Conservation (phyloP, 208 protist species). For the Trypanosoma vivax region DNA sequence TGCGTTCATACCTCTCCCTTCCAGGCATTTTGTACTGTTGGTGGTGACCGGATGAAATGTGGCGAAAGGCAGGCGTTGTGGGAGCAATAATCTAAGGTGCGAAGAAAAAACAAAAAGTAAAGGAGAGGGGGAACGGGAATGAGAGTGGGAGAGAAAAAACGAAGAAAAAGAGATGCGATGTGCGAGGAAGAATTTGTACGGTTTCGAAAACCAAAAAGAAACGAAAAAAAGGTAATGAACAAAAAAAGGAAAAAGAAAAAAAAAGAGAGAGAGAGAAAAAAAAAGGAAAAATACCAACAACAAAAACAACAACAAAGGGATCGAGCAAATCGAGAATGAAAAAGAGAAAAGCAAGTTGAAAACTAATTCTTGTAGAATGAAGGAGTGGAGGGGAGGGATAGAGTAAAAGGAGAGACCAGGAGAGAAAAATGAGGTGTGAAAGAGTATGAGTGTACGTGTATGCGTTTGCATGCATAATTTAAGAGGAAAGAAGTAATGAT, state of each 20-base stretch:
- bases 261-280: background rate
- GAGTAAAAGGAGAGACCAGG: no score
- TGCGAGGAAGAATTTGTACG: background rate
- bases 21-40: no score
- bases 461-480: no score
- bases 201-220: background rate
- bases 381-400: background rate
- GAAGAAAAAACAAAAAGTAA: conserved; percentile 3
- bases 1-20: no score
- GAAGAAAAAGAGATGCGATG: background rate
- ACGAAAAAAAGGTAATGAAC: background rate
- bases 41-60: conserved; percentile 9
- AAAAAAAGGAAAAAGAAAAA: conserved; percentile 6
- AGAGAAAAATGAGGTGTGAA: no score
- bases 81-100: background rate
- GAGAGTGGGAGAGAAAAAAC: background rate
- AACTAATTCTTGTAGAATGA: no score
- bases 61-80: no score
- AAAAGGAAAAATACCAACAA: background rate
- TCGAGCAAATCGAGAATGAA: background rate
- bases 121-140: conserved; percentile 1
- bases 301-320: conserved; percentile 6
- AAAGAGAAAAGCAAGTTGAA: conserved; percentile 2
- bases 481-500: no score
- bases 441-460: no score